Base-by-base conservation (phyloP, 176 grass and related monocot species). In the Aegilops tauschii region DNA sequence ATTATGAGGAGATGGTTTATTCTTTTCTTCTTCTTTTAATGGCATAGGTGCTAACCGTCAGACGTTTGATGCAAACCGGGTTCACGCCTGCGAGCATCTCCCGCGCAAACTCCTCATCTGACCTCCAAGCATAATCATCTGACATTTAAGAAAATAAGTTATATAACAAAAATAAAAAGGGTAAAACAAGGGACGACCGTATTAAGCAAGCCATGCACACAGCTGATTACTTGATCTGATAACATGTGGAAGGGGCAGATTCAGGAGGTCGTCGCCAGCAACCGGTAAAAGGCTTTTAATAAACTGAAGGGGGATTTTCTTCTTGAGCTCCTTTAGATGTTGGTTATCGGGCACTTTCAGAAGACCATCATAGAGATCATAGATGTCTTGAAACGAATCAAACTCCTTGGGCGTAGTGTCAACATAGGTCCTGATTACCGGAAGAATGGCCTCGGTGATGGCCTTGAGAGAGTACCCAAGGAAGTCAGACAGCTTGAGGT, bases 21-120 rank as follows among this genome's bases (percentile, higher is more conserved):
- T 10, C 7, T 50, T 17, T 5, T 75, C 3, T 49, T 75, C 18
- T 21, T 58, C 8, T 47, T 78, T 7, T 28, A 74, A 83, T 35
- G 20, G 29, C 34, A 80, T 49, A 42, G 56, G 56, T 3, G 20
- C 90, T 71, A 45, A 97, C 91, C 93, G 82, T 85, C 69, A 98
- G 82, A 20, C 78, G 92, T 76, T 47, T 88, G 69, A 98, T 98
- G 12, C 90, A 62, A 31, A 98, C 92, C 5, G 96, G 96, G 80
- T 98, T 98, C 37, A 98, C 92, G 9, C 96, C 96, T 34, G 93
- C 97, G 39, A 98, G 90, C 89, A 92, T 96, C 89, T 98, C 94
- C 71, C 97, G 77, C 1, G 88, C 89, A 80, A 98, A 98, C 84
- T 98, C 94, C 28, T 96, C 97, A 12, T 98, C 94, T 30, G 88